A percentile compares a stretch with the other conserved stretches of the same genome.
phyloP scores from a whole-genome alignment of 2,329 filamentous ascomycete species.

The Colletotrichum coccodes region DNA sequence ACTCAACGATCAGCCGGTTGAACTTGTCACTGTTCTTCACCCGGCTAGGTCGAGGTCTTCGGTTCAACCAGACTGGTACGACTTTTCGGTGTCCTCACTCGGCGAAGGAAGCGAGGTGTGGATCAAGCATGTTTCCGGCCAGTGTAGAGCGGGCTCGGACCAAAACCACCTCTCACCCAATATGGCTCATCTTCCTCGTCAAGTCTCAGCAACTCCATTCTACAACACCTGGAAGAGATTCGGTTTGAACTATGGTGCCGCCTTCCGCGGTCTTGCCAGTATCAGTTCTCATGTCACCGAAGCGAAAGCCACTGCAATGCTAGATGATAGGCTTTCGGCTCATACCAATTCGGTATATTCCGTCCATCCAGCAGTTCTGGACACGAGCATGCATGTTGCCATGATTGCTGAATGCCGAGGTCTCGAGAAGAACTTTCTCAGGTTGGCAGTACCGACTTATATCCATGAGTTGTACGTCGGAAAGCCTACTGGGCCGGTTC shows the following conservation, averaged over 20 bases:
- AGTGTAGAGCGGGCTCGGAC: not conserved
- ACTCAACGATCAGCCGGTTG: slow-evolving; percentile 38
- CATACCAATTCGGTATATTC: slow-evolving; percentile 33
- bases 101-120: slow-evolving; percentile 31
- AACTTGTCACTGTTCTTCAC: slow-evolving; percentile 45
- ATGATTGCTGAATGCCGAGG: slow-evolving; percentile 35
- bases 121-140: slow-evolving; percentile 12
- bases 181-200: slow-evolving; percentile 30
- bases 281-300: slow-evolving; percentile 13
- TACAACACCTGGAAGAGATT: slow-evolving; percentile 40
- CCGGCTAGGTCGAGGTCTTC: slow-evolving; percentile 37
- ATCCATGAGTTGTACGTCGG: slow-evolving; percentile 18
- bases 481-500: not conserved
- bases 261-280: slow-evolving; percentile 34
- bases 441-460: slow-evolving; percentile 4
- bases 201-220: slow-evolving; percentile 35
- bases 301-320: not conserved
- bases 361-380: slow-evolving; percentile 51
- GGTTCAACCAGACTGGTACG: slow-evolving; percentile 41
- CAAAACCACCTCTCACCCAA: not conserved
- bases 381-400: slow-evolving; percentile 44
- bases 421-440: slow-evolving; percentile 2
- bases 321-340: not conserved
- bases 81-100: slow-evolving; percentile 44
- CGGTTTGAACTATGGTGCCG: slow-evolving; percentile 43